Evolutionary conservation across 2,329 filamentous ascomycete species (phyloP).

Genomic region (Teratosphaeria nubilosa): DNA sequence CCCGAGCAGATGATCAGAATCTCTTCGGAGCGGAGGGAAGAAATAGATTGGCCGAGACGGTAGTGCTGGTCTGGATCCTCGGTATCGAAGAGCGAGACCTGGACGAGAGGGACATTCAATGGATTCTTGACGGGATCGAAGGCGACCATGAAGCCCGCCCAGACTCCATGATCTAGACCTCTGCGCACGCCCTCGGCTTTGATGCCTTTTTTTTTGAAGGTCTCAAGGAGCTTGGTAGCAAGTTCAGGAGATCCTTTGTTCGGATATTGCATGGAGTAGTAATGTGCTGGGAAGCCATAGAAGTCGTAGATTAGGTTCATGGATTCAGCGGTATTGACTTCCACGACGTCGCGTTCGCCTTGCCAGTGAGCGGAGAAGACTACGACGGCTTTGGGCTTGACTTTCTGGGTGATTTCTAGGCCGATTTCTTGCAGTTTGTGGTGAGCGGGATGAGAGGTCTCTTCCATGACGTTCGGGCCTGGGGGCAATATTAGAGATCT

Average conservation of each 20-base stretch:
- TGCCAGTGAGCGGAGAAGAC: slow-evolving; percentile 69
- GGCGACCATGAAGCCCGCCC: slow-evolving; percentile 56
- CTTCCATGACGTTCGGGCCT: slow-evolving; percentile 56
- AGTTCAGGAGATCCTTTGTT: slow-evolving; percentile 52
- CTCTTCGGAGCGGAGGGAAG: slow-evolving; percentile 55
- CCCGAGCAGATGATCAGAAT: slow-evolving; percentile 61
- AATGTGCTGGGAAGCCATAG: slow-evolving; percentile 61
- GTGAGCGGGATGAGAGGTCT: slow-evolving; percentile 59
- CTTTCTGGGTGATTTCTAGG: slow-evolving; percentile 56
- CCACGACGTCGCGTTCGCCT: slow-evolving; percentile 44
- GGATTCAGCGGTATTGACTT: slow-evolving; percentile 56
- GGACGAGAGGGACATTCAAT: slow-evolving; percentile 50
- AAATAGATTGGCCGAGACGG: slow-evolving; percentile 55
- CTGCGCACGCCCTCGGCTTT: slow-evolving; percentile 49
- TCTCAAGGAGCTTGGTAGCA: slow-evolving; percentile 47
- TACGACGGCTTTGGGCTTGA: slow-evolving; percentile 62
- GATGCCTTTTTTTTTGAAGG: slow-evolving; percentile 50
- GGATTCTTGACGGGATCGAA: slow-evolving; percentile 30
- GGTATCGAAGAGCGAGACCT: slow-evolving; percentile 57
- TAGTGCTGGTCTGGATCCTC: slow-evolving; percentile 59
- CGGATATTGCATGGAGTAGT: slow-evolving; percentile 58
- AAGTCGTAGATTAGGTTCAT: slow-evolving; percentile 64
- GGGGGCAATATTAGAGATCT: slow-evolving; percentile 7
- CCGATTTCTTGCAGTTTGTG: slow-evolving; percentile 54
- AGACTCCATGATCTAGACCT: slow-evolving; percentile 67